Conservation (phyloP, 495 filamentous ascomycete genomes). For the Aspergillus hancockii region DNA sequence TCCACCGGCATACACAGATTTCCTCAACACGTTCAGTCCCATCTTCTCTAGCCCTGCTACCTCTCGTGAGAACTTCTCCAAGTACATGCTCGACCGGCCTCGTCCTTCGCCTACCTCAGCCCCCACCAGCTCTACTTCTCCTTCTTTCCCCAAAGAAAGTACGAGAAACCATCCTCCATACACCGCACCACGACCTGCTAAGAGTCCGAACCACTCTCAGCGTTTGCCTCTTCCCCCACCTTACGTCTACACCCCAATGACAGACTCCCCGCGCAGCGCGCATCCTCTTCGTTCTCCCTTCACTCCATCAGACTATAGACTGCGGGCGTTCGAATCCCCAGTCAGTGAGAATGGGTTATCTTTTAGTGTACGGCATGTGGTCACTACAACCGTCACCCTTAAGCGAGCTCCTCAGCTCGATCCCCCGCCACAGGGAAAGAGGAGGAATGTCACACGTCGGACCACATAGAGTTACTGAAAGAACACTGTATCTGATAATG, state of each 20-base stretch:
- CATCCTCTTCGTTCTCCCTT: conserved; percentile 14
- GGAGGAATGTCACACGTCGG: conserved; percentile 7
- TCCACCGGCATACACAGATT: conserved; percentile 22
- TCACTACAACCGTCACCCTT: conserved; percentile 20
- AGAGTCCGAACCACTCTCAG: conserved; percentile 6
- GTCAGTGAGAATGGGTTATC: background rate
- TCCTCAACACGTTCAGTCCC: conserved; percentile 22
- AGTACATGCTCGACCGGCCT: conserved; percentile 15
- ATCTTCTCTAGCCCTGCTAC: conserved; percentile 5
- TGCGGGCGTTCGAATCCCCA: conserved; percentile 8
- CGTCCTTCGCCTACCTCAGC: conserved; percentile 13
- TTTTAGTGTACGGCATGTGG: conserved; percentile 19
- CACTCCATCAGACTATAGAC: conserved; percentile 8
- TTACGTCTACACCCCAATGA: conserved; percentile 11
- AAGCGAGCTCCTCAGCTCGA: conserved; percentile 19
- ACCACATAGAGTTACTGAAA: no score
- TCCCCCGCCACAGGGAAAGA: conserved; percentile 14
- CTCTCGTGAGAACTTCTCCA: conserved; percentile 12
- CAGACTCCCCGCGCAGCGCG: conserved; percentile 18
- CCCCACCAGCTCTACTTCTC: conserved; percentile 8
- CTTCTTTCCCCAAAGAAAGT: conserved; percentile 6
- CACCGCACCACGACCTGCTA: background rate
- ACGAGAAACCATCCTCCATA: conserved; percentile 4
- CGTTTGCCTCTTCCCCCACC: conserved; percentile 17
- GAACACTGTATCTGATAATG: no score